Evolutionary conservation across 495 filamentous ascomycete species (phyloP).

Genomic region (Aspergillus saccharolyticus): DNA sequence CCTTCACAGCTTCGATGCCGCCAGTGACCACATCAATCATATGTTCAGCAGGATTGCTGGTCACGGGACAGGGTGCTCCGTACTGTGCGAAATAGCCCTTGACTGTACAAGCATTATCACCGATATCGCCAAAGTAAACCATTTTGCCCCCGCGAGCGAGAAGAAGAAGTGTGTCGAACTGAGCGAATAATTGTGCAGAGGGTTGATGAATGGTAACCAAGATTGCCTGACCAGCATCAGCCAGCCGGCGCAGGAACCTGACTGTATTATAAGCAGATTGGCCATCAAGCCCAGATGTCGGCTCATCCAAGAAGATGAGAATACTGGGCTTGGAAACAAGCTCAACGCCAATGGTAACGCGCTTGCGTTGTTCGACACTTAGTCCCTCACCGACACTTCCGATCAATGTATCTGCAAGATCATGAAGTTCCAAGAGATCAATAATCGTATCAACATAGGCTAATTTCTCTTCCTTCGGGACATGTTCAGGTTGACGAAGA

Average conservation of each 20-base stretch:
- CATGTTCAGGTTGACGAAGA: slow-evolving; percentile 46
- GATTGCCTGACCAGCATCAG: slow-evolving; percentile 51
- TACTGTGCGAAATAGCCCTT: slow-evolving; percentile 73
- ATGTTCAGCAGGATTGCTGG: slow-evolving; percentile 80
- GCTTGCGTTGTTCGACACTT: slow-evolving; percentile 54
- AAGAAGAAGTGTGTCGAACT: slow-evolving; percentile 67
- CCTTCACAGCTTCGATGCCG: slow-evolving; percentile 17
- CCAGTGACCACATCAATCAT: slow-evolving; percentile 77
- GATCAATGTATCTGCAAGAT: slow-evolving; percentile 47
- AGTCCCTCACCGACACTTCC: slow-evolving; percentile 47
- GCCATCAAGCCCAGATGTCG: slow-evolving; percentile 81
- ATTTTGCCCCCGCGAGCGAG: slow-evolving; percentile 63
- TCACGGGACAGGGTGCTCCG: slow-evolving; percentile 67
- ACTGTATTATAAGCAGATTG: slow-evolving; percentile 87
- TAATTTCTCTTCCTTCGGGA: slow-evolving; percentile 49
- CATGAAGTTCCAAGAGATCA: slow-evolving; percentile 49
- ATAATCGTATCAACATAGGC: slow-evolving; percentile 54
- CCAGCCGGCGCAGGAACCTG: slow-evolving; percentile 79
- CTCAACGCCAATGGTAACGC: slow-evolving; percentile 62
- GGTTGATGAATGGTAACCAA: slow-evolving; percentile 93
- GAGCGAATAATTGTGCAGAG: slow-evolving; percentile 63
- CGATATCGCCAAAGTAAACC: slow-evolving; percentile 66
- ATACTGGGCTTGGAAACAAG: slow-evolving; percentile 62
- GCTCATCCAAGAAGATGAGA: slow-evolving; percentile 51
- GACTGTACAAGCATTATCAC: slow-evolving; percentile 43